Base-by-base conservation (phyloP, 768 basidiomycete genomes). In the Floccularia luteovirens region DNA sequence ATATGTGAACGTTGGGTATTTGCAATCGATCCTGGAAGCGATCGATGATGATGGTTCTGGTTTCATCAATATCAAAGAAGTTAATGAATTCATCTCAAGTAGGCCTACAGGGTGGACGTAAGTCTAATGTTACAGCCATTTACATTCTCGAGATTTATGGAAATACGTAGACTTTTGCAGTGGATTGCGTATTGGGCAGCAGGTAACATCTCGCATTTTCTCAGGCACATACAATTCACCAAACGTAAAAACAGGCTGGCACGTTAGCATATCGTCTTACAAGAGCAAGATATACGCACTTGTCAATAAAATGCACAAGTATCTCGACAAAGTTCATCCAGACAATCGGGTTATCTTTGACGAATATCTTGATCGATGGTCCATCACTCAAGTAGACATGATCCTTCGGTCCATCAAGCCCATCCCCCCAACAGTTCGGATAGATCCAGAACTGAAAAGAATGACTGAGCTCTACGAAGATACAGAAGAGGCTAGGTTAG, bases 41-140 rank as follows among this genome's bases (percentile, higher is more conserved):
- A 61, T 68, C 33, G 69, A 70, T 30, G 62, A 62, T 23, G 66
- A 70, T 41, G 58, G 53, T 0, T 60, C 62, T 4, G 64, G 66
- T 0, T 67, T 62, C 27, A 48, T 65, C 13, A 61, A 51, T 17
- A 49, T 64, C 11, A 46, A 47, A 14, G 62, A 65, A 34, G 62
- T 54, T 1, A 65, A 67, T 35, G 42, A 43, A 0, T 64, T 67
- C 38, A 56, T 60, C 0, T 22, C 46, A 3, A 40, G 49, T 5
- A 49, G 56, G 1, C 65, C 63, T 1, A 38, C 44, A 21, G 54
- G 49, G 2, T 63, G 61, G 58, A 60, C 48, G 52, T 49, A 12
- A 14, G 47, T 45, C n/a, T 34, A 34, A 8, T 34, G 6, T 7
- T 19, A 12, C 16, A 3, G 27, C 5, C 11, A 6, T 23, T 8